phyloP scores from a whole-genome alignment of 169 alveolate genomes.

The Eimeria necatrix region DNA sequence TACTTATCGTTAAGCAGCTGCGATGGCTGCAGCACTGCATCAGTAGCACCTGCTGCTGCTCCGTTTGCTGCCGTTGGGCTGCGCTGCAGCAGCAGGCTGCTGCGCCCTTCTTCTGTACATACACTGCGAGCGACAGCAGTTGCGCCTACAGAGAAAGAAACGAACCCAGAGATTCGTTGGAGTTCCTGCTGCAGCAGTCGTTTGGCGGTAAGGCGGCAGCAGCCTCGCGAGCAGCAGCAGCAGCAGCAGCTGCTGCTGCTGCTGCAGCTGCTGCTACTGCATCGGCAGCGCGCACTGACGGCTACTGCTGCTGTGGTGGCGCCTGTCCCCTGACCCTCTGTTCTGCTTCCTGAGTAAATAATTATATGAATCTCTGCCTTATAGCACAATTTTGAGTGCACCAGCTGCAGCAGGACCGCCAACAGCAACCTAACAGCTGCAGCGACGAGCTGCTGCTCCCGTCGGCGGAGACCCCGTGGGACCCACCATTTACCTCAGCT shows the following conservation, averaged over 20 bases:
- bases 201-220: neutral
- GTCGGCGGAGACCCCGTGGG: conserved; percentile 39
- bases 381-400: neutral
- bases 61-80: conserved; percentile 49
- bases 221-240: conserved; percentile 45
- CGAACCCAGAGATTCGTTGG: conserved; percentile 33
- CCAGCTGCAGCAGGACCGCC: conserved; percentile 6
- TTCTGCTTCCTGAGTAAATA: neutral
- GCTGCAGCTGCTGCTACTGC: conserved; percentile 47
- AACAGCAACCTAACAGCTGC: conserved; percentile 7
- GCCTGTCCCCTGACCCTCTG: neutral
- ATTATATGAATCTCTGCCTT: neutral
- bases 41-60: conserved; percentile 40
- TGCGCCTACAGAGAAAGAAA: conserved; percentile 4
- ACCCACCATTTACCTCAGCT: neutral
- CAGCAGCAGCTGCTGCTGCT: conserved; percentile 49
- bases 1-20: neutral
- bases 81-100: conserved; percentile 56
- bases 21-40: neutral
- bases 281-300: conserved; percentile 68
- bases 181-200: conserved; percentile 35
- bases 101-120: conserved; percentile 14
- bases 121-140: conserved; percentile 11
- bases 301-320: conserved; percentile 47
- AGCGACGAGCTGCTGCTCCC: conserved; percentile 1